A percentile compares a stretch with the other conserved stretches of the same genome.
These are phyloP conservation scores for Bullera alba DNA, from an alignment of 768 basidiomycete genomes.

Conservation along the genomic window DNA sequence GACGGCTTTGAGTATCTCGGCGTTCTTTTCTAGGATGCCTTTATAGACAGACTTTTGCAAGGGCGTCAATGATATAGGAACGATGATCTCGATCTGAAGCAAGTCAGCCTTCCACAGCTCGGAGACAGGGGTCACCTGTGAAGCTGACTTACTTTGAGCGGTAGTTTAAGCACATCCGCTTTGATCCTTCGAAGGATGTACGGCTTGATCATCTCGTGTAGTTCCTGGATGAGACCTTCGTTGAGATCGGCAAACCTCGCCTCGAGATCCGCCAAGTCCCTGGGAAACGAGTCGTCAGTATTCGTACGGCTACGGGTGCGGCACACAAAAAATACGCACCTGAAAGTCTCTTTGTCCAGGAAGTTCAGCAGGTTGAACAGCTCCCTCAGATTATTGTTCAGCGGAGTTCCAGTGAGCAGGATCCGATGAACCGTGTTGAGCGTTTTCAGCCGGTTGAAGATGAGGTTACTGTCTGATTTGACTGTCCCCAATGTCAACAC, in stretches of 20 bases:
- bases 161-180: conserved; percentile 72
- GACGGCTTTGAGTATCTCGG: conserved; percentile 29
- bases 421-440: conserved; percentile 71
- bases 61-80: conserved; percentile 79
- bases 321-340: conserved; percentile 13
- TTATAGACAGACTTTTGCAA: conserved; percentile 83
- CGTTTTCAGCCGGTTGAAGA: conserved; percentile 76
- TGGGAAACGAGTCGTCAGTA: conserved; percentile 27
- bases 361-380: conserved; percentile 97
- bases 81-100: conserved; percentile 49
- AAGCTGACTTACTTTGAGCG: conserved; percentile 66
- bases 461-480: conserved; percentile 69
- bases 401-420: conserved; percentile 89
- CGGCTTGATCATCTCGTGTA: conserved; percentile 68
- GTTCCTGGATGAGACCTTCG: conserved; percentile 69
- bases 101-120: not conserved
- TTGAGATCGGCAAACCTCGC: conserved; percentile 64
- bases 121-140: not conserved
- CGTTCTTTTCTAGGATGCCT: conserved; percentile 63
- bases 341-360: conserved; percentile 49
- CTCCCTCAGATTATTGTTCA: conserved; percentile 96
- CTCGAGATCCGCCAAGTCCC: conserved; percentile 70
- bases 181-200: conserved; percentile 93
- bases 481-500: conserved; percentile 50
- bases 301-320: not conserved